Conservation (phyloP, 768 basidiomycete species). For the Lentinula sp. region DNA sequence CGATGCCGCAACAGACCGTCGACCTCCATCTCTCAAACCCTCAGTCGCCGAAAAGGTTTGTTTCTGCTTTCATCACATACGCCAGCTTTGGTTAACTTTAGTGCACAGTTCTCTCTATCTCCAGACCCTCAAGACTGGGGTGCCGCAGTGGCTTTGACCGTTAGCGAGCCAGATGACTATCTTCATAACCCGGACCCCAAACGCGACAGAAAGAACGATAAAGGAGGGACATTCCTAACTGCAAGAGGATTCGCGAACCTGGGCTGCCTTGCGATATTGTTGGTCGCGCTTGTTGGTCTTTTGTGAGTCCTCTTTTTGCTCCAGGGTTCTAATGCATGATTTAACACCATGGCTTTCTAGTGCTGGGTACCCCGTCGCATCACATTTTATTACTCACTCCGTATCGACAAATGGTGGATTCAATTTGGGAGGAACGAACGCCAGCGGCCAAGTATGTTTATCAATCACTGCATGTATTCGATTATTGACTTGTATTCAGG, state of each 20-base stretch:
- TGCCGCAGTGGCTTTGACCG: not conserved
- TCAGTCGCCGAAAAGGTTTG: conserved; percentile 6
- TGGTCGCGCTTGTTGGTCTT: conserved; percentile 35
- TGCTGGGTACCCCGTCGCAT: conserved; percentile 25
- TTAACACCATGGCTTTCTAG: conserved; percentile 16
- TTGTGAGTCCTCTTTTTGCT: conserved; percentile 39
- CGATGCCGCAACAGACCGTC: not conserved
- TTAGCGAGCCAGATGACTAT: conserved; percentile 49
- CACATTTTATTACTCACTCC: conserved; percentile 3
- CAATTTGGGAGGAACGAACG: conserved; percentile 34
- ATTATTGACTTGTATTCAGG: conserved; percentile 47
- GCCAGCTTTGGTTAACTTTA: not conserved
- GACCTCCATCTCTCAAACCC: not conserved
- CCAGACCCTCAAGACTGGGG: conserved; percentile 8
- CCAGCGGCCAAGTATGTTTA: conserved; percentile 1
- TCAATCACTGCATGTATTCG: conserved; percentile 25
- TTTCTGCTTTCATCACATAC: not conserved
- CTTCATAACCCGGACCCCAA: conserved; percentile 60
- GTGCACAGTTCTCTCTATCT: conserved; percentile 6
- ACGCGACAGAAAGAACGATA: conserved; percentile 47
- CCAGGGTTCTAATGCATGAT: not conserved
- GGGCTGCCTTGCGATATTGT: conserved; percentile 59
- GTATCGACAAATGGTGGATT: conserved; percentile 39
- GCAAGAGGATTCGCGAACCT: conserved; percentile 59
- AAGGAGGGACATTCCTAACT: conserved; percentile 54